Evolutionary conservation across 805 yeast genomes (phyloP), one percentile per base, ranked within the genome.

Genomic region (Ogataea nakhonphanomensis): DNA sequence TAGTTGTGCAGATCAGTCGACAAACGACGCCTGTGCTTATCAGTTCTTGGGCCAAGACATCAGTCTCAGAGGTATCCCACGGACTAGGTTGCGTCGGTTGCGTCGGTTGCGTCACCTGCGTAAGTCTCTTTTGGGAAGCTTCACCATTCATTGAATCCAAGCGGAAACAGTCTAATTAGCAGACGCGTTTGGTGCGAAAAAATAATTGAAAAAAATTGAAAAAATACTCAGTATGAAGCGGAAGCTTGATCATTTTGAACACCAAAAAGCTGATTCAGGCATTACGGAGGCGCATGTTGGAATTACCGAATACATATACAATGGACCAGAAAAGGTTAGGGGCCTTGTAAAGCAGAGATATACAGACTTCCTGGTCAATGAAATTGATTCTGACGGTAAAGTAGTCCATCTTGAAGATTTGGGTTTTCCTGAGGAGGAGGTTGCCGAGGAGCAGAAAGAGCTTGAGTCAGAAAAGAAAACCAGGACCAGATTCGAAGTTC

Each of bases 341-440:
- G 99, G 98, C 2, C 71, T 74, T 10, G 69, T 93, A 53, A 93
- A 93, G 61, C 95, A 86, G 57, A 70, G 96, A 46, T 90, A 89
- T 63, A 82, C 95, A 9, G 99, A 93, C 59, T 93, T 93, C 59
- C 73, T 87, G 57, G 99, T 93, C 32, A 87, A 89, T 62, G 99
- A 93, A 62, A 83, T 93, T 41, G 83, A 72, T 45, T 51, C 64
- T 23, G 65, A 76, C 15, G 95, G 86, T 1, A 64, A 75, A 2
- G 95, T 89, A 2, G 74, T 90, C 9, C 90, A 81, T 59, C 69
- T 93, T 46, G 59, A 65, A 8, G 96, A 90, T 54, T 76, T 78
- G 39, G 96, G 97, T 4, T 66, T 83, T 31, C 65, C 64, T 63
- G 56, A 66, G 57, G 36, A 39, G 35, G 30, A 32, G 15, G 6